Evolutionary conservation across 805 yeast species (phyloP).

Genomic region (Metschnikowia corniflorae): DNA sequence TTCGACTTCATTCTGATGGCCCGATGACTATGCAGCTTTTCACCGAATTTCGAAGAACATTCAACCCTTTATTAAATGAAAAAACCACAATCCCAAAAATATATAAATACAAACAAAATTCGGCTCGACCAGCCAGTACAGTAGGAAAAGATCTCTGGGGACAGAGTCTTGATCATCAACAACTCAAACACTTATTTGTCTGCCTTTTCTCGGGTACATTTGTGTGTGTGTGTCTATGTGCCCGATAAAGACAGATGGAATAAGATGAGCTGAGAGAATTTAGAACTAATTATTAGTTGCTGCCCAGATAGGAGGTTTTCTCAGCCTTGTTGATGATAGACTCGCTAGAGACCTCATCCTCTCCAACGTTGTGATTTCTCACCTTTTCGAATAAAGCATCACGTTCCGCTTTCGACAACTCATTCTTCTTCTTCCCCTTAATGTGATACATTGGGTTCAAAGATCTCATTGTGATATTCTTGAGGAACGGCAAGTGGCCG

Average conservation of each 20-base stretch:
- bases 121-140: conserved; percentile 2
- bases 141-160: neutral
- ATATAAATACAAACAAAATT: neutral
- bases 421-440: conserved; percentile 63
- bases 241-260: neutral
- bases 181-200: neutral
- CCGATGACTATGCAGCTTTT: too few relatives aligned
- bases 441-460: conserved; percentile 75
- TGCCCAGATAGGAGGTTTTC: neutral
- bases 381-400: conserved; percentile 46
- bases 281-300: neutral
- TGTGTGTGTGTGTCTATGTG: conserved; percentile 7
- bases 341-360: conserved; percentile 7
- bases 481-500: conserved; percentile 73
- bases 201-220: neutral
- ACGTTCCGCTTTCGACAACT: conserved; percentile 50
- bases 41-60: too few relatives aligned
- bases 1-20: too few relatives aligned
- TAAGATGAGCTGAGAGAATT: neutral
- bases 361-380: conserved; percentile 16
- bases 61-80: conserved; percentile 1
- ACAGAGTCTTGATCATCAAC: neutral
- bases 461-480: conserved; percentile 33
- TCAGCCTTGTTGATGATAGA: conserved; percentile 6
- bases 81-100: neutral